Evolutionary conservation across 73 alveolate genomes (phyloP), one percentile per base, ranked within the genome.

Genomic region (Paramecium bursaria): DNA sequence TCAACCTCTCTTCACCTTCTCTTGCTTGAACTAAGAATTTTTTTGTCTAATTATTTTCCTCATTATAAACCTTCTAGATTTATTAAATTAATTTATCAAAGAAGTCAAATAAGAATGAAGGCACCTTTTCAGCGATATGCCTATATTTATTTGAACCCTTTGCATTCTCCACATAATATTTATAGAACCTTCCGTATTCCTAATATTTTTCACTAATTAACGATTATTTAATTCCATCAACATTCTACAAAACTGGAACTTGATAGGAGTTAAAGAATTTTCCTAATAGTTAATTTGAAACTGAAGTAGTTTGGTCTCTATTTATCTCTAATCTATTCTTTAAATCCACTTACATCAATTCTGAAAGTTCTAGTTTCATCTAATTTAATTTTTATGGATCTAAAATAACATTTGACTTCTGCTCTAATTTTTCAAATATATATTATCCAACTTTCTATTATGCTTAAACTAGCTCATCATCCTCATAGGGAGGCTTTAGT

Each of bases 351-450:
- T 54, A 22, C 73, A 79, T 79, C 50, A 79, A 53, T 26, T 79
- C 89, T 53, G 51, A 29, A 25, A 79, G 14, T 25, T 79, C 89
- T 79, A 53, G 25, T 54, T 73, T 79, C 80, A 79, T 44, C 25
- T 22, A 27, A 13, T 2, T 7, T 14, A 79, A 15, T 73, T 79
- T 53, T 17, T 48, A 48, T 0, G 77, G 29, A 47, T 79, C 89
- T 17, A 79, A 49, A 11, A 79, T 33, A 13, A 53, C 57, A 14
- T 33, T 54, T 17, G 89, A 79, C 42, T 79, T 79, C 1, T 39
- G 23, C 3, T 79, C 53, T 55, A 79, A 23, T 13, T 39, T 30
- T 26, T 53, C 31, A 35, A 79, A 79, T 5, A 79, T 54, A n/a
- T 54, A 61, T 6, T 47, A 27, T 11, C 29, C 74, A 17, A 79